Evolutionary conservation across 768 basidiomycete genomes (phyloP), one percentile per base, ranked within the genome.

Genomic region (Serpula lacrymans): DNA sequence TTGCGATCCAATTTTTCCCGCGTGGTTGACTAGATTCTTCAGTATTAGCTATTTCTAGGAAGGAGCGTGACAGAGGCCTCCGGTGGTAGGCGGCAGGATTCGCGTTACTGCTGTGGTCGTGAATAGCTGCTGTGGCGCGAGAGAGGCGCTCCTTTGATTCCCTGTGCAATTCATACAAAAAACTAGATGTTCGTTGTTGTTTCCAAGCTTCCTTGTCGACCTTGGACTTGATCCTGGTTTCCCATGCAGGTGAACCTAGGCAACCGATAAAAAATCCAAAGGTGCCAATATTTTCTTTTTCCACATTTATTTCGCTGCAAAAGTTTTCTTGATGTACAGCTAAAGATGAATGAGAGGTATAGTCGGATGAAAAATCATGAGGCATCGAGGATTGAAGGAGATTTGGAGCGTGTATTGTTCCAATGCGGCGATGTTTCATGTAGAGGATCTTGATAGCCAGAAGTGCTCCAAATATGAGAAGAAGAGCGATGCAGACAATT

Each of bases 191-290:
- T 18, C 27, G 41, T 10, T 23, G 28, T 26, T 31, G 46, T 17
- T 20, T 39, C 45, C 49, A 45, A 22, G 35, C 8, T 11, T 38
- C 35, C 2, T 22, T 28, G 37, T 45, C 37, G 31, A 57, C 23
- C 12, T 39, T 48, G 12, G 54, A 46, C n/a, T 39, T 39, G 27
- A 51, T 32, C 10, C 22, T 38, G 2, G 54, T 57, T 42, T 61
- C 60, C 59, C 62, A 63, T n/a, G 43, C 13, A 21, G 60, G 60
- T 10, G 62, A 64, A 21, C 60, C 60, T 11, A 61, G 46, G 35
- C 48, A 64, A 6, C 60, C 62, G 10, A 61, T 47, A 32, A 57
- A 29, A 20, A 63, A 24, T 2, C 49, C 54, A n/a, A n/a, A 33
- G 6, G 6, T 6, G 14, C 31, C 31, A 14, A 6, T 6, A 14